These are phyloP conservation scores for Penicillium sp. DNA, from an alignment of 2,329 filamentous ascomycete species.

Conservation along the genomic window DNA sequence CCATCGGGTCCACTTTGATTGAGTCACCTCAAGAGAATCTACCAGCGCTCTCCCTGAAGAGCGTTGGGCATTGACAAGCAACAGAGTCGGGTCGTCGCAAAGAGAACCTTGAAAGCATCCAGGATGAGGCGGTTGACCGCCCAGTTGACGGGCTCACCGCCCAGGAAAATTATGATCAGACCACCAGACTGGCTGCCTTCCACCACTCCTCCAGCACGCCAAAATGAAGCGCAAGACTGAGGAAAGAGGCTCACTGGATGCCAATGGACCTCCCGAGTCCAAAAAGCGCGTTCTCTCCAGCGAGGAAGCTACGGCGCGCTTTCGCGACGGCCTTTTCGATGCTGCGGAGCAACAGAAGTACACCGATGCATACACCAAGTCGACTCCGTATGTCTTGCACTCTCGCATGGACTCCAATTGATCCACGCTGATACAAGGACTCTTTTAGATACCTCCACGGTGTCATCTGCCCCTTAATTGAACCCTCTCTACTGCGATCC, in stretches of 20 bases:
- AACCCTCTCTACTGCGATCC: conserved; percentile 75
- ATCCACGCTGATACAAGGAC: conserved; percentile 1
- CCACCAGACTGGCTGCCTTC: conserved; percentile 6
- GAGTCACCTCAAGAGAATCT: no score
- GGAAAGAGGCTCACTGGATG: conserved; percentile 26
- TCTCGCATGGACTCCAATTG: conserved; percentile 3
- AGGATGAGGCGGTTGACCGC: conserved; percentile 4
- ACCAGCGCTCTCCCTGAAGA: not conserved
- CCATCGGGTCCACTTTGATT: not conserved
- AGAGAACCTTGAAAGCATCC: not conserved
- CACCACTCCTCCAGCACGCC: not conserved
- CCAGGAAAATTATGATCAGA: conserved; percentile 15
- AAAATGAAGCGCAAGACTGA: conserved; percentile 48
- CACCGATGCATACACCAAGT: conserved; percentile 43
- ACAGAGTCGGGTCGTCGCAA: not conserved
- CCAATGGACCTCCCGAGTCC: conserved; percentile 34
- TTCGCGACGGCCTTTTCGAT: conserved; percentile 47
- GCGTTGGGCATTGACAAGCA: not conserved
- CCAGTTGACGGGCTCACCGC: conserved; percentile 18
- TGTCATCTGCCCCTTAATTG: conserved; percentile 77
- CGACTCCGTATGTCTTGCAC: conserved; percentile 39
- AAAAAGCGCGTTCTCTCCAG: conserved; percentile 42
- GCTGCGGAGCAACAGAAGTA: conserved; percentile 41
- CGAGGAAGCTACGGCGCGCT: conserved; percentile 40
- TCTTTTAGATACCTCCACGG: conserved; percentile 74